Percentiles rank a stretch among this genome's conserved stretches.
Conservation (phyloP, 495 filamentous ascomycete genomes). For the Aspergillus haitiensis region DNA sequence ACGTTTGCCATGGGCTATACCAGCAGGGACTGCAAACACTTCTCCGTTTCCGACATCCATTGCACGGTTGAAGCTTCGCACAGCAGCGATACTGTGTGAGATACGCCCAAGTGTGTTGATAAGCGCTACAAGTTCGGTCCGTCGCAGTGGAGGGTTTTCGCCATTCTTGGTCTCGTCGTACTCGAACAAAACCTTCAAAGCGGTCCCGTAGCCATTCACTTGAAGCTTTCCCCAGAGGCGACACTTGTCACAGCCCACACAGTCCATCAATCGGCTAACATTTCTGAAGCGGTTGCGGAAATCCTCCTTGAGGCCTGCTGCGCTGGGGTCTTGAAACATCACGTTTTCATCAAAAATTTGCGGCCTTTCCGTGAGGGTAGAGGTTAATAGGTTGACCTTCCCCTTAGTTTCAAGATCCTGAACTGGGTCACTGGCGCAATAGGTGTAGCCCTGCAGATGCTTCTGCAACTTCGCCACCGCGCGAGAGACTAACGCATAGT, state of each 20-base stretch:
- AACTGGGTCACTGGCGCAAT: constrained; percentile 79
- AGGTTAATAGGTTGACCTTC: constrained; percentile 72
- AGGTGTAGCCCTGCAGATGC: constrained; percentile 80
- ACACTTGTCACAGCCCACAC: constrained; percentile 98
- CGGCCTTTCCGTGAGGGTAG: constrained; percentile 60
- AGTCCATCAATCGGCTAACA: constrained; percentile 95
- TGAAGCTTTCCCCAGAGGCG: constrained; percentile 98
- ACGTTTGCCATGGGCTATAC: constrained; percentile 26
- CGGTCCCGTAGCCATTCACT: constrained; percentile 90
- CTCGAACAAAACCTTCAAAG: constrained; percentile 93
- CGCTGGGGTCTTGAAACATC: constrained; percentile 74
- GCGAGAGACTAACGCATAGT: constrained; percentile 90
- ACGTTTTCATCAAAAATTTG: constrained; percentile 90
- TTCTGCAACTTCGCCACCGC: constrained; percentile 89
- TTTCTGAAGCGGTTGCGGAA: constrained; percentile 98
- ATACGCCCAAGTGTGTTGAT: constrained; percentile 92
- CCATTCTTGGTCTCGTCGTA: constrained; percentile 78
- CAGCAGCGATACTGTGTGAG: constrained; percentile 71
- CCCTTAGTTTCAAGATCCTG: constrained; percentile 78
- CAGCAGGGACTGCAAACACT: constrained; percentile 35
- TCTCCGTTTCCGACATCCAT: constrained; percentile 44
- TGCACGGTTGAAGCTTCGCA: constrained; percentile 69
- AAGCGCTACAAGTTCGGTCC: constrained; percentile 90
- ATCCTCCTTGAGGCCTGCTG: constrained; percentile 86
- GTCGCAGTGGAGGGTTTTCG: constrained; percentile 71